Evolutionary conservation across 345 rosid genomes (phyloP).

Genomic region (Melaleuca quinquenervia): DNA sequence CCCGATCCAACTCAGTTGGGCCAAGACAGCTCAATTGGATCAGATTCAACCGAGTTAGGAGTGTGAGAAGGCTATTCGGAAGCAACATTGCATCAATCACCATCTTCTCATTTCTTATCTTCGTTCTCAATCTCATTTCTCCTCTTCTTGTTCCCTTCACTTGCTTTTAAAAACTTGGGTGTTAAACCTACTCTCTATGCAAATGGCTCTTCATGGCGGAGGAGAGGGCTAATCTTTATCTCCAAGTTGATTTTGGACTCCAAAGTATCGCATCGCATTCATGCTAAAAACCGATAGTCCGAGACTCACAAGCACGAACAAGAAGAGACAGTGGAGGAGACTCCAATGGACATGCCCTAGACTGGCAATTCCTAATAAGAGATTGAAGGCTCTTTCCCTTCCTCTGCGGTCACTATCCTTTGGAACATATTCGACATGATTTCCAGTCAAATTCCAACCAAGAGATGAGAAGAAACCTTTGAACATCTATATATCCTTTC

Average conservation of each 20-base stretch:
- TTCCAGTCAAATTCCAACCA: neutral
- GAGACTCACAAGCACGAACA: constrained; percentile 33
- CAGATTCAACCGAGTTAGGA: no score
- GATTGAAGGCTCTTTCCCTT: constrained; percentile 30
- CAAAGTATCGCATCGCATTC: constrained; percentile 27
- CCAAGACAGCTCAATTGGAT: no score
- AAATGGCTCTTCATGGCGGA: constrained; percentile 10
- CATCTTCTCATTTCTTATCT: no score
- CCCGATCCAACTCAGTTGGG: no score
- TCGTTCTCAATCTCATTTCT: no score
- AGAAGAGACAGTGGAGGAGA: constrained; percentile 22
- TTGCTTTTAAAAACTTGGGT: constrained; percentile 18
- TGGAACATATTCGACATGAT: constrained; percentile 11
- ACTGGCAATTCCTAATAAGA: constrained; percentile 16
- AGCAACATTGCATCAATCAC: no score
- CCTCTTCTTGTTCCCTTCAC: no score
- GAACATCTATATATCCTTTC: neutral
- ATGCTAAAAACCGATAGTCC: constrained; percentile 37
- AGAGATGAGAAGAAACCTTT: neutral
- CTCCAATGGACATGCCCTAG: constrained; percentile 23
- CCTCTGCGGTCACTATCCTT: constrained; percentile 29
- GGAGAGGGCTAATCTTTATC: constrained; percentile 16
- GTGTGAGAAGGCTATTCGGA: no score
- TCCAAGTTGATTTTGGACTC: constrained; percentile 2
- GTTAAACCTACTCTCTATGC: constrained; percentile 32